A percentile compares a stretch with the other conserved stretches of the same genome.
Evolutionary conservation across 129 eudicot genomes (phyloP).

Genomic region (Helianthus annuus): DNA sequence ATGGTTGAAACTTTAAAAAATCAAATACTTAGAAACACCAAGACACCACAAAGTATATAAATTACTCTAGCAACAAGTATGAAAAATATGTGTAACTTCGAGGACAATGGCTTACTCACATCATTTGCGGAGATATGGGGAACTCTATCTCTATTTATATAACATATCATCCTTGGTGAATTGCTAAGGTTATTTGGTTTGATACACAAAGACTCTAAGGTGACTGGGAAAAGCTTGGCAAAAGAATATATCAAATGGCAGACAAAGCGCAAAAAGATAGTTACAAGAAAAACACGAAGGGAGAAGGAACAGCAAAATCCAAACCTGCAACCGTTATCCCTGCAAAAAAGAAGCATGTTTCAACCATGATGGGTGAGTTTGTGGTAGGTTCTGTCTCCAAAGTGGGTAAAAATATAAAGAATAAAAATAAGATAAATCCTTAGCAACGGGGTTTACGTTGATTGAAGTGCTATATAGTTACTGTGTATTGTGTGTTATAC

Average conservation of each 20-base stretch:
- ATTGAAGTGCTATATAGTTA: too few species aligned
- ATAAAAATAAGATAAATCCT: too few species aligned
- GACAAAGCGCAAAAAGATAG: not conserved
- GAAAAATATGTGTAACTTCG: too few species aligned
- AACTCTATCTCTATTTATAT: not conserved
- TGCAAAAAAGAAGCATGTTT: slow-evolving; percentile 2
- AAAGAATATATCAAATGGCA: not conserved
- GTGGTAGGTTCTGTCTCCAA: not conserved
- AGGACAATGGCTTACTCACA: not conserved
- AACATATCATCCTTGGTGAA: not conserved
- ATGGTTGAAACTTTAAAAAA: too few species aligned
- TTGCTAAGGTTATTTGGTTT: not conserved
- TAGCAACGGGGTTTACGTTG: too few species aligned
- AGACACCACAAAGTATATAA: too few species aligned
- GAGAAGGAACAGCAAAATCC: not conserved
- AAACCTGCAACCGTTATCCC: slow-evolving; percentile 14
- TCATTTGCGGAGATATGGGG: not conserved
- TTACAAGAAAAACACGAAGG: not conserved
- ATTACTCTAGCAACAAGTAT: too few species aligned
- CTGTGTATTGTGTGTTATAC: too few species aligned
- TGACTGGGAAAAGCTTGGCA: not conserved
- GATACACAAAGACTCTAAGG: not conserved
- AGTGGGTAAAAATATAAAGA: not conserved
- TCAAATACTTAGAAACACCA: too few species aligned
- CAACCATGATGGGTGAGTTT: not conserved